Base-by-base conservation (phyloP, 257 asterid species). In the Przewalskia tangutica region DNA sequence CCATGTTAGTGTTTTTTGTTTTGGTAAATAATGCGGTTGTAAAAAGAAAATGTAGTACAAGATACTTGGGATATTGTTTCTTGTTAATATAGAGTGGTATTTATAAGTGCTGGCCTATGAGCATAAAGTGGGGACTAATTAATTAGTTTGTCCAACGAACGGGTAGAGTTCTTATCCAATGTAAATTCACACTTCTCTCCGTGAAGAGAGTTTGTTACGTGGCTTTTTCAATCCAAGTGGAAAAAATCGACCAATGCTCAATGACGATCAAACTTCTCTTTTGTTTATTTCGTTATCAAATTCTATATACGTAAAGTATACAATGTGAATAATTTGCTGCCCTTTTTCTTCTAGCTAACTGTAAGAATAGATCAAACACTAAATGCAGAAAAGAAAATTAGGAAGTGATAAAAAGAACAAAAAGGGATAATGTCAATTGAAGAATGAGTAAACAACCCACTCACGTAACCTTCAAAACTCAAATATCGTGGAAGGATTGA, bases 1-100 rank as follows among this genome's bases (percentile, higher is more conserved):
- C 86, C 93, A 90, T 90, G 67, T 1, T 79, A 10, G 32, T 27
- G 32, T 27, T 20, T 36, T 66, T 67, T 55, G 14, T 7, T 20
- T 20, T 36, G 20, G 14, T 65, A 36, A 36, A 7, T 56, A 13
- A 23, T 6, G 59, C 46, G 59, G 18, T 20, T 20, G 71, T 32
- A 16, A 16, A 13, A 18, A 64, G 13, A 36, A 48, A 3, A 71
- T 0, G 2, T 18, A 44, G 14, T 48, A 48, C 7, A 73, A 73
- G 9, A 73, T 48, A 73, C 12, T 70, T 20, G 60, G 60, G 60
- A 73, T 73, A 44, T 48, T 20, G 44, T 6, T 20, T 36, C 60
- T 73, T 23, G 42, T 48, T 23, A 20, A 48, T 20, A 73, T 23
- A 6, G 7, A 12, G 44, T 73, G 60, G 44, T 73, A 73, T 46